Evolutionary conservation across 345 rosid genomes (phyloP).

Genomic region (Rubroshorea leprosula): DNA sequence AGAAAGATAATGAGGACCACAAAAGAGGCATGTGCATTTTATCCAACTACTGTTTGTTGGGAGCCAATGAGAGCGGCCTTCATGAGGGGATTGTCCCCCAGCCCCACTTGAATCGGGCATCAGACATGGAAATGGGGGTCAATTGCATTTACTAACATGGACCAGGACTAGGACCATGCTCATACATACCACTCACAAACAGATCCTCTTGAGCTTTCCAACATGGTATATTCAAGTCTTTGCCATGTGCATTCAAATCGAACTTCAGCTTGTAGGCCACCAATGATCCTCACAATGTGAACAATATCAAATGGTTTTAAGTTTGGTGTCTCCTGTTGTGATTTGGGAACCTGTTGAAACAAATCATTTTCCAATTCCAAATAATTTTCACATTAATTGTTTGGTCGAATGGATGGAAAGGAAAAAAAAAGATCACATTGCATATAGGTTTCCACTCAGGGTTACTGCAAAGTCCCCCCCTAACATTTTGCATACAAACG

Average conservation of each 20-base stretch:
- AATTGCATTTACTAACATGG: too few species aligned
- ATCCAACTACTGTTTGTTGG: constrained; percentile 21
- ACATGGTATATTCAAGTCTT: background rate
- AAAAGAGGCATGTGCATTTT: constrained; percentile 24
- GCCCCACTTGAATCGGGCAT: background rate
- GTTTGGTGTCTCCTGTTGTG: constrained; percentile 11
- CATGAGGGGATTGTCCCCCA: constrained; percentile 42
- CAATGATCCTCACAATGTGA: constrained; percentile 11
- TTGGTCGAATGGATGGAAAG: too few species aligned
- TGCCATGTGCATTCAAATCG: constrained; percentile 28
- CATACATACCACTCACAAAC: constrained; percentile 11
- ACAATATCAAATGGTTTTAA: constrained; percentile 17
- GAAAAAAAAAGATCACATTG: too few species aligned
- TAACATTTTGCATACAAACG: too few species aligned
- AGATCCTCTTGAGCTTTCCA: constrained; percentile 7
- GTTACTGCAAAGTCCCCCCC: too few species aligned
- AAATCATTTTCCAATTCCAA: too few species aligned
- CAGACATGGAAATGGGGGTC: too few species aligned
- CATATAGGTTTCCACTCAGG: too few species aligned
- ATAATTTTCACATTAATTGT: too few species aligned
- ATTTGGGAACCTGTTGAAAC: background rate
- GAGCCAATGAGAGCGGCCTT: constrained; percentile 24
- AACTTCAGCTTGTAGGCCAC: constrained; percentile 18
- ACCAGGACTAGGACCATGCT: constrained; percentile 14
- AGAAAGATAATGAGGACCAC: constrained; percentile 24